Evolutionary conservation across 179 eudicot species (phyloP).

Genomic region (Silene vulgaris): DNA sequence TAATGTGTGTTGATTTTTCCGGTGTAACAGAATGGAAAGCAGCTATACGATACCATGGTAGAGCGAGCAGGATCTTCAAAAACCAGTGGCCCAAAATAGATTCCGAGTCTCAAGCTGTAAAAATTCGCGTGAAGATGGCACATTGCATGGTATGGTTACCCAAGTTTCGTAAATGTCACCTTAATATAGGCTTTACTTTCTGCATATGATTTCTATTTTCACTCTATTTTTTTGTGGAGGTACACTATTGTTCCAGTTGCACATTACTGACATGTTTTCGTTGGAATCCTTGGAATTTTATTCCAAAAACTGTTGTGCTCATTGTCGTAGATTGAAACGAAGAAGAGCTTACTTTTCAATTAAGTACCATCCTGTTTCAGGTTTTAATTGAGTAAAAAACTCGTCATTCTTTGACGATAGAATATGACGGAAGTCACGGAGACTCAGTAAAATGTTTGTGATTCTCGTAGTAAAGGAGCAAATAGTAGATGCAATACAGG

Average conservation of each 20-base stretch:
- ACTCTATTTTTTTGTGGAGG: too few species aligned
- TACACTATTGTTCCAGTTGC: not conserved
- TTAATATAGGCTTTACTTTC: not conserved
- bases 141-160: slow-evolving; percentile 27
- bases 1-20: not conserved
- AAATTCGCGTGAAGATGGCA: not conserved
- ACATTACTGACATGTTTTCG: not conserved
- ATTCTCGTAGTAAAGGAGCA: not conserved
- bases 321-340: not conserved
- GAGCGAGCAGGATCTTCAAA: slow-evolving; percentile 86
- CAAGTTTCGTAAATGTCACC: slow-evolving; percentile 1
- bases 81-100: slow-evolving; percentile 61
- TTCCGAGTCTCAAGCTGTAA: slow-evolving; percentile 11
- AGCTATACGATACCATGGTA: slow-evolving; percentile 90
- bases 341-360: not conserved
- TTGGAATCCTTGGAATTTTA: not conserved
- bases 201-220: slow-evolving; percentile 14
- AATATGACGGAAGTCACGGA: not conserved
- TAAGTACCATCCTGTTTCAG: too few species aligned
- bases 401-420: too few species aligned
- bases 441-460: not conserved
- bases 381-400: too few species aligned
- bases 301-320: not conserved
- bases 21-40: slow-evolving; percentile 75
- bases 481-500: not conserved